These are phyloP conservation scores for Botryotinia globosa DNA, from an alignment of 2,329 filamentous ascomycete genomes.

Conservation along the genomic window DNA sequence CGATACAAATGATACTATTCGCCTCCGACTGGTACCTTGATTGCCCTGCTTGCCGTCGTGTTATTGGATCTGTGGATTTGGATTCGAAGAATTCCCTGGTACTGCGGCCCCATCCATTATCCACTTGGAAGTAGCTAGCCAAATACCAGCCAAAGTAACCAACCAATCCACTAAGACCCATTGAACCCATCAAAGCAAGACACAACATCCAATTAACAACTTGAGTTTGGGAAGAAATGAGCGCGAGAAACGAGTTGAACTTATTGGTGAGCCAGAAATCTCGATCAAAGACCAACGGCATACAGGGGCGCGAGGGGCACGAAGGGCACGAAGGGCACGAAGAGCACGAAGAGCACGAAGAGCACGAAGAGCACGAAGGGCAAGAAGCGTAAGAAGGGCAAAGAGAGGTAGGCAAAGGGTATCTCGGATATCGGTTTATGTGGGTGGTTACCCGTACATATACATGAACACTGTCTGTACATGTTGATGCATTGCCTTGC, in stretches of 20 bases:
- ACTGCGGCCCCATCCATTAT: background rate
- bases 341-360: background rate
- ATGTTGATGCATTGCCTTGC: conserved; percentile 6
- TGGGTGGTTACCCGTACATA: conserved; percentile 1
- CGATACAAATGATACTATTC: conserved; percentile 16
- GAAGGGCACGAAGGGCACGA: background rate
- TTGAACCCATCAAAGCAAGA: conserved; percentile 3
- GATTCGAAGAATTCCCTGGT: conserved; percentile 6
- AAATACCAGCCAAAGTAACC: background rate
- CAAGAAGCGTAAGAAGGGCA: background rate
- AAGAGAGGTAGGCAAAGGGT: background rate
- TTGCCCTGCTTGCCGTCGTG: conserved; percentile 8
- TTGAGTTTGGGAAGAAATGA: background rate
- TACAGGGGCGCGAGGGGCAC: background rate
- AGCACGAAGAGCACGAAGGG: background rate
- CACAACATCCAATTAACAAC: conserved; percentile 8
- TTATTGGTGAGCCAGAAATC: background rate
- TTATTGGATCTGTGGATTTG: conserved; percentile 20
- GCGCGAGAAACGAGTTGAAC: background rate
- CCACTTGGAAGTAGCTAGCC: background rate
- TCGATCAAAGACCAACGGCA: background rate
- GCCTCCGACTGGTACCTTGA: conserved; percentile 15
- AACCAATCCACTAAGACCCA: background rate
- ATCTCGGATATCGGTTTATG: conserved; percentile 4
- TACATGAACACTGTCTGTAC: conserved; percentile 2